A percentile compares a stretch with the other conserved stretches of the same genome.
Conservation (phyloP, 139 green algal species). For the Haematococcus lacustris region DNA sequence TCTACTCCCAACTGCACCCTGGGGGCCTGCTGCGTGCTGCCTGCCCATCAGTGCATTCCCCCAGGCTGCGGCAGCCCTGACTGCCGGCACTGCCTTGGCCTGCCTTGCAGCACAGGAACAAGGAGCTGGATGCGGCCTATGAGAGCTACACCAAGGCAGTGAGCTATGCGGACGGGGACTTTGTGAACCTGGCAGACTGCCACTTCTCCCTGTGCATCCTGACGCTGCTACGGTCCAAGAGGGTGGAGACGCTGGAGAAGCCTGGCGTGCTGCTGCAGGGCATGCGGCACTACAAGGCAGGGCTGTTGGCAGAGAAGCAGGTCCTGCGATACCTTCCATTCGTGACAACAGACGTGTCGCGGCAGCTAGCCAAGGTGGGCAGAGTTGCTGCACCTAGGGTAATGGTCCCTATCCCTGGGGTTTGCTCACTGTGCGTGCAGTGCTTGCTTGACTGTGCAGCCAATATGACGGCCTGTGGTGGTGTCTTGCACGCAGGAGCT, state of each 20-base stretch:
- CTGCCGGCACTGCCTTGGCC: too few species aligned
- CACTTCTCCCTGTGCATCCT: conserved; percentile 13
- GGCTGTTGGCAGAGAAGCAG: background rate
- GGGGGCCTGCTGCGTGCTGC: too few species aligned
- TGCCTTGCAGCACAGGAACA: conserved; percentile 3
- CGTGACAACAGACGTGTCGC: background rate
- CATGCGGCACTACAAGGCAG: conserved; percentile 4
- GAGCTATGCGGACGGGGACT: background rate
- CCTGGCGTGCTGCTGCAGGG: background rate
- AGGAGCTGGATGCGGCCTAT: background rate
- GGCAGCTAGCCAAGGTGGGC: background rate
- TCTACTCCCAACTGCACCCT: too few species aligned
- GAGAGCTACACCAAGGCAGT: conserved; percentile 1
- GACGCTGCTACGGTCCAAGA: background rate
- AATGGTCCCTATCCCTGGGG: background rate
- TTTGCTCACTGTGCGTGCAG: background rate
- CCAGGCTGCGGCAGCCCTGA: too few species aligned
- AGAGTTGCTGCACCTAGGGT: background rate
- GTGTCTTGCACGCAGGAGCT: background rate
- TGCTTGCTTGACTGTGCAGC: background rate
- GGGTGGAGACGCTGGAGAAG: conserved; percentile 3
- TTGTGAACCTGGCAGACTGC: conserved; percentile 5
- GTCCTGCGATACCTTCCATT: background rate
- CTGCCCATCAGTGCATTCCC: too few species aligned
- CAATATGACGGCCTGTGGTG: background rate